Base-by-base conservation (phyloP, 106 monocot species). In the Acanthochlamys bracteata region DNA sequence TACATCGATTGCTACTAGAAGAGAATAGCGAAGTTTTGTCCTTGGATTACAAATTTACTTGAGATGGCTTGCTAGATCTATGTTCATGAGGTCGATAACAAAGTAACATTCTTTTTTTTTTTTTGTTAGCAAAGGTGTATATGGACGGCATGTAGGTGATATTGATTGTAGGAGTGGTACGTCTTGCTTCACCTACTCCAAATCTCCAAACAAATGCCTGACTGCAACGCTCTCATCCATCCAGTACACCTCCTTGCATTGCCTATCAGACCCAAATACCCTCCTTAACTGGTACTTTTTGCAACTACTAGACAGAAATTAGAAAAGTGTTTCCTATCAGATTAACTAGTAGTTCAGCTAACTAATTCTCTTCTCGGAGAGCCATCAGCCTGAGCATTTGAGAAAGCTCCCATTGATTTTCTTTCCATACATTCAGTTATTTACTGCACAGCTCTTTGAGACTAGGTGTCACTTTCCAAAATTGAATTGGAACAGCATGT, bases 211-310 rank as follows among this genome's bases (percentile, higher is more conserved):
- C 17, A 76, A 66, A 24, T 91, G 90, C 67, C 80, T 80, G 27
- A 86, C 73, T 0, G 75, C 80, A 24, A 86, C 86, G 49, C 67
- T 86, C 67, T 83, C 90, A 8, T 83, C 90, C 75, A 86, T 67
- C 90, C 90, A 91, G 26, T 86, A 77, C 20, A 82, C 77, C 67
- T 91, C 90, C 71, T 91, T 91, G 60, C 60, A 71, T 7, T 61
- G 68, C 56, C 69, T 67, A 11, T 52, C 61, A n/a, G 62, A 51
- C n/a, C 76, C 84, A 7, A 91, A 41, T 11, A 80, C 24, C 42
- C 83, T 66, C 51, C 75, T 66, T 22, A 91, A 75, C 41, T 75
- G 83, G 73, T 86, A 91, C 23, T 91, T 83, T 71, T 66, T 4
- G 73, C 66, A 24, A 66, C 57, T 2, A 71, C 27, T 11, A 91